These are phyloP conservation scores for Pseudophaeomoniella oleicola DNA, from an alignment of 2,329 filamentous ascomycete genomes.

Conservation along the genomic window DNA sequence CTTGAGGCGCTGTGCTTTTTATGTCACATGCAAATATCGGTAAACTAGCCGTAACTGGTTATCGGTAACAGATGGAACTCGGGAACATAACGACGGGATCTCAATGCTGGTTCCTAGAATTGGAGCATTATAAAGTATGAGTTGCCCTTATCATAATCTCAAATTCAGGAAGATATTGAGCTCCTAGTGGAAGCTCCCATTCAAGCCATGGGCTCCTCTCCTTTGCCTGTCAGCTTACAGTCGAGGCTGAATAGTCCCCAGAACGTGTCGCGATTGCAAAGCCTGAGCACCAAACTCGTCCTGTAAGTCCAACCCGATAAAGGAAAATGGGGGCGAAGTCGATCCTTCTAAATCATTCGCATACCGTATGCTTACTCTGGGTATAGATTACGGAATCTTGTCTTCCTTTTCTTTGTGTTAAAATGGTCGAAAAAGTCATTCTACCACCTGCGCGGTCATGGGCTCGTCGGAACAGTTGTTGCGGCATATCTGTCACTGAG, in stretches of 20 bases:
- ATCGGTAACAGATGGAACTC: no score
- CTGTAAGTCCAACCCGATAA: constrained; percentile 27
- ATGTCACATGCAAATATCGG: no score
- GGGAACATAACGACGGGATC: no score
- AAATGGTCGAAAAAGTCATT: constrained; percentile 68
- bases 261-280: constrained; percentile 18
- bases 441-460: constrained; percentile 79
- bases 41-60: no score
- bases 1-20: no score
- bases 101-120: no score
- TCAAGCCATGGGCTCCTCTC: constrained; percentile 22
- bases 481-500: constrained; percentile 60
- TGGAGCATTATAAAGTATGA: no score
- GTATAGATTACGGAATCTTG: constrained; percentile 66
- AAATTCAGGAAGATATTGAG: background rate
- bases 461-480: constrained; percentile 61
- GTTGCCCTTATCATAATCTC: no score
- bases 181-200: background rate
- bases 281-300: constrained; percentile 24
- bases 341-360: background rate
- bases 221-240: constrained; percentile 27
- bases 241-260: constrained; percentile 25
- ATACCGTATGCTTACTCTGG: background rate
- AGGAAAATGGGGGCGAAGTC: no score
- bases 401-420: constrained; percentile 79